A percentile compares a stretch with the other conserved stretches of the same genome.
These are phyloP conservation scores for Catunica adiposa DNA, from an alignment of 2,329 filamentous ascomycete genomes.

Conservation along the genomic window DNA sequence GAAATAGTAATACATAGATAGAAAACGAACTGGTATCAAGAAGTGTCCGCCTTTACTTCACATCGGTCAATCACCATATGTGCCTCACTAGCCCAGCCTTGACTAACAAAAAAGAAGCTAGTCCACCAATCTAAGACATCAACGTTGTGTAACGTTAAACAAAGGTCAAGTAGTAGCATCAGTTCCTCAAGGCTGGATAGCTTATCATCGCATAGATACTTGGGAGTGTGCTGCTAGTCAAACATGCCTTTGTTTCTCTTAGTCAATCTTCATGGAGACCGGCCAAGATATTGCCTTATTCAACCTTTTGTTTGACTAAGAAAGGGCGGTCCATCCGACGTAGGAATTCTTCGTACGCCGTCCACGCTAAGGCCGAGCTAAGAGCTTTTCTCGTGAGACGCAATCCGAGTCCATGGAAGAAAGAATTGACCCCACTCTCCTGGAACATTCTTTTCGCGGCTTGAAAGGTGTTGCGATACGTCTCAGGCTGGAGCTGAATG, in stretches of 20 bases:
- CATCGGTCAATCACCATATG: too few relatives aligned
- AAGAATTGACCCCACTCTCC: slow-evolving; percentile 62
- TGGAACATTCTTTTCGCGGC: slow-evolving; percentile 61
- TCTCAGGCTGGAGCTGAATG: slow-evolving; percentile 71
- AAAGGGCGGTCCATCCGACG: slow-evolving; percentile 38
- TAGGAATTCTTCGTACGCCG: slow-evolving; percentile 86
- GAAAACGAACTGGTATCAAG: not conserved
- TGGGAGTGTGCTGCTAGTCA: too few relatives aligned
- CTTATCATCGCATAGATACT: too few relatives aligned
- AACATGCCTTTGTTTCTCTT: too few relatives aligned
- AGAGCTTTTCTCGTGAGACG: slow-evolving; percentile 83
- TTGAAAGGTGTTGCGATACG: slow-evolving; percentile 68
- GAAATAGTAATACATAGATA: slow-evolving; percentile 7
- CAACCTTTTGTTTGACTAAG: slow-evolving; percentile 9
- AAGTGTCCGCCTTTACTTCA: too few relatives aligned
- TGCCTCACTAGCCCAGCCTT: too few relatives aligned
- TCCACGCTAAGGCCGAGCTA: slow-evolving; percentile 93
- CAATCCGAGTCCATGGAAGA: slow-evolving; percentile 74
- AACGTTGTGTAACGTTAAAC: too few relatives aligned
- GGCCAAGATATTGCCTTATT: slow-evolving; percentile 2
- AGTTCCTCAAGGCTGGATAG: too few relatives aligned
- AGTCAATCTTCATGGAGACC: not conserved
- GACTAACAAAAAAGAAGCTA: not conserved
- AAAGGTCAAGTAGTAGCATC: too few relatives aligned
- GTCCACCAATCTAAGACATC: not conserved